These are phyloP conservation scores for Aethionema arabicum DNA, from an alignment of 345 rosid species.

Conservation along the genomic window DNA sequence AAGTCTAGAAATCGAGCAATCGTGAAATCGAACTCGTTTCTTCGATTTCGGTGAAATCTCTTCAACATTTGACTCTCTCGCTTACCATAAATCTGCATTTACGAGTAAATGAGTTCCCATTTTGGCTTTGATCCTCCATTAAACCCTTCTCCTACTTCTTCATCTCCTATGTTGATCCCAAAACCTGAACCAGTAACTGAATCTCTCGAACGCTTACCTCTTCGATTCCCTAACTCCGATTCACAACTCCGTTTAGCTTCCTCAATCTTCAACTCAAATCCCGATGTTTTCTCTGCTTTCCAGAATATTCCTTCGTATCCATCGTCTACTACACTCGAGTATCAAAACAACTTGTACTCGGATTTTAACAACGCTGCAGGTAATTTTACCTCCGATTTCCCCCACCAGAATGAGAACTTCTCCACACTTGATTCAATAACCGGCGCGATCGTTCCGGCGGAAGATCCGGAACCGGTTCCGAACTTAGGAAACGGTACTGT, in stretches of 20 bases:
- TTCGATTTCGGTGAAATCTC: too few relatives aligned
- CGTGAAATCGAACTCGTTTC: too few relatives aligned
- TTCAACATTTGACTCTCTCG: too few relatives aligned
- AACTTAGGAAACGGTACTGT: not conserved
- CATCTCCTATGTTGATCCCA: not conserved
- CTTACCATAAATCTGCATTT: too few relatives aligned
- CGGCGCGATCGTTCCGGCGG: constrained; percentile 55
- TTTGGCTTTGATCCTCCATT: not conserved
- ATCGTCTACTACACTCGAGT: constrained; percentile 11
- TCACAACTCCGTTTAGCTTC: too few relatives aligned
- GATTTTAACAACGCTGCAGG: constrained; percentile 55
- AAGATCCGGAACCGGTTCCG: constrained; percentile 11
- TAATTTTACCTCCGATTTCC: constrained; percentile 60
- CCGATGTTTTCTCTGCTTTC: constrained; percentile 28
- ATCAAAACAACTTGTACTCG: constrained; percentile 38
- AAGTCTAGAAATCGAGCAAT: too few relatives aligned
- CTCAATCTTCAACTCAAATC: constrained; percentile 1
- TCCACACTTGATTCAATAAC: constrained; percentile 47
- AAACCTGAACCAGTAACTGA: constrained; percentile 16
- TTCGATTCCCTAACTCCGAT: constrained; percentile 28
- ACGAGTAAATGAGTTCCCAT: constrained; percentile 6
- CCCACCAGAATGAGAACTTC: constrained; percentile 44
- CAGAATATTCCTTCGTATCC: constrained; percentile 32
- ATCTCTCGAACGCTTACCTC: not conserved
- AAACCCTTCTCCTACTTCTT: not conserved